These are phyloP conservation scores for Gilbertella persicaria DNA, from an alignment of 371 early-diverging fungal species.

Conservation along the genomic window DNA sequence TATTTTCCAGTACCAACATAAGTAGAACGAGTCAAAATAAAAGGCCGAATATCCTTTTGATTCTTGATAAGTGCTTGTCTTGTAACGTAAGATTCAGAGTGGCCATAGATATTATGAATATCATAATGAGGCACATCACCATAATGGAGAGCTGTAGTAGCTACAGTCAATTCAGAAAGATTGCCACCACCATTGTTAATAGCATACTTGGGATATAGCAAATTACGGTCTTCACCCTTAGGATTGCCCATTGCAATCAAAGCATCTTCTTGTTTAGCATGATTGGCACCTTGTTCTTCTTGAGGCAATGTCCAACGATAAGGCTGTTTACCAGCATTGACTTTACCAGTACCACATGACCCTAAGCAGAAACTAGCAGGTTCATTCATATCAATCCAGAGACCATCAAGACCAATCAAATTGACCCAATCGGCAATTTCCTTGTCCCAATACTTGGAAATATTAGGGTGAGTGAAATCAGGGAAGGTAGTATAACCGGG, in stretches of 20 bases:
- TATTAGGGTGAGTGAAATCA: constrained; percentile 62
- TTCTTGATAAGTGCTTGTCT: constrained; percentile 40
- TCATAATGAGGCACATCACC: constrained; percentile 60
- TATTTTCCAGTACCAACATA: constrained; percentile 69
- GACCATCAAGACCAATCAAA: constrained; percentile 51
- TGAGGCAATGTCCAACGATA: constrained; percentile 32
- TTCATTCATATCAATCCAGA: constrained; percentile 79
- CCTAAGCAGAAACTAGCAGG: constrained; percentile 52
- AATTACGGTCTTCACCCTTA: constrained; percentile 27
- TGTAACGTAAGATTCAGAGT: constrained; percentile 56
- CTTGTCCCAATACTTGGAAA: constrained; percentile 51
- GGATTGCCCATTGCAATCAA: constrained; percentile 26
- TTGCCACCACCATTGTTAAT: constrained; percentile 39
- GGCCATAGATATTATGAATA: constrained; percentile 69
- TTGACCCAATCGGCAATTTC: constrained; percentile 26
- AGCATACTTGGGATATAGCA: constrained; percentile 38
- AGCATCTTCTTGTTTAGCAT: constrained; percentile 21
- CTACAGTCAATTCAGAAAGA: constrained; percentile 56
- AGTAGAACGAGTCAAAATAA: constrained; percentile 71
- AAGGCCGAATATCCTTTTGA: constrained; percentile 60
- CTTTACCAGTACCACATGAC: constrained; percentile 28
- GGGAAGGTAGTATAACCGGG: constrained; percentile 70
- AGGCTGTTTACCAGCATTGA: constrained; percentile 21
- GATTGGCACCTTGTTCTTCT: constrained; percentile 21
- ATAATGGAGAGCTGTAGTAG: constrained; percentile 58